Evolutionary conservation across 1,139 yeast genomes (phyloP).

Genomic region (Pichia sp.): DNA sequence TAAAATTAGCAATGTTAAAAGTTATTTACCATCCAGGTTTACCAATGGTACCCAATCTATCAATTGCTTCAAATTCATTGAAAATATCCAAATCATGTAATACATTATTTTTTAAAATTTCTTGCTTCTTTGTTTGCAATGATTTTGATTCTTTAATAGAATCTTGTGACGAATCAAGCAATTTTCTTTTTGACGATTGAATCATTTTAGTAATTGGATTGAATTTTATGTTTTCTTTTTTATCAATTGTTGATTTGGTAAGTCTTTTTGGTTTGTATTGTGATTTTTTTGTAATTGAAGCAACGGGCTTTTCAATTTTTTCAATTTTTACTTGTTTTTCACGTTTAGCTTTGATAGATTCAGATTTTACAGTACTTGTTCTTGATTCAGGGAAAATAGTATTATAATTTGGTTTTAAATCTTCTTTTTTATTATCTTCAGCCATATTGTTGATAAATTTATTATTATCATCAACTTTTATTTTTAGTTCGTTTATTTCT

Average conservation of each 20-base stretch:
- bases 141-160: constrained; percentile 1
- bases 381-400: constrained; percentile 4
- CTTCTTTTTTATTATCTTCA: not conserved
- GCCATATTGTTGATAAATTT: not conserved
- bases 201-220: not conserved
- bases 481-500: not conserved
- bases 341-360: not conserved
- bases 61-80: constrained; percentile 13
- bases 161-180: constrained; percentile 6
- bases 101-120: not conserved
- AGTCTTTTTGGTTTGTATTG: not conserved
- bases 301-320: not conserved
- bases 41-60: constrained; percentile 7
- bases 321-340: not conserved
- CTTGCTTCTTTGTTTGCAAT: not conserved
- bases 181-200: constrained; percentile 4
- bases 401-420: not conserved
- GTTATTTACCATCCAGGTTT: constrained; percentile 8
- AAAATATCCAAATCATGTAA: constrained; percentile 11
- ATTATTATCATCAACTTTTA: not conserved
- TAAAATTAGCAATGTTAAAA: not conserved
- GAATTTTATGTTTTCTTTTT: not conserved
- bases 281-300: not conserved
- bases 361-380: constrained; percentile 1
- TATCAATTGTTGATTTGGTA: not conserved